Conservation (phyloP, 495 filamentous ascomycete genomes). For the Hypoxylon lenormandii region DNA sequence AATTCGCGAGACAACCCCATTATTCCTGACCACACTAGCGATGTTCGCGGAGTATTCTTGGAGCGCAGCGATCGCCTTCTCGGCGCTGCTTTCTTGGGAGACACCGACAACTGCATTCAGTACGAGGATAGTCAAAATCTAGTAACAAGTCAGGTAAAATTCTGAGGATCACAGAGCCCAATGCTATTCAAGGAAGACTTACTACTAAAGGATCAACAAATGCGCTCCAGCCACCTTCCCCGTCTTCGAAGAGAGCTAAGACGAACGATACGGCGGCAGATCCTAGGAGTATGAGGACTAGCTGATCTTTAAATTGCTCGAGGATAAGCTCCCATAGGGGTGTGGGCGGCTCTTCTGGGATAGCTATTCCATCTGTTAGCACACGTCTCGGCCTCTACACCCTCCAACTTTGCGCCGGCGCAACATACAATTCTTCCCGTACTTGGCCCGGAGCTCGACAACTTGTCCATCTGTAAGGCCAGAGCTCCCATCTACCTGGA, state of each 20-base stretch:
- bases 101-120: constrained; percentile 97
- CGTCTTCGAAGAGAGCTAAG: constrained; percentile 89
- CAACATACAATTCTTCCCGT: constrained; percentile 85
- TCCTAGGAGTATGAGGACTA: constrained; percentile 93
- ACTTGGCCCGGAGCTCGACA: constrained; percentile 68
- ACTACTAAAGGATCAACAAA: constrained; percentile 97
- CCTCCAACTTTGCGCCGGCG: constrained; percentile 9
- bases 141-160: constrained; percentile 22
- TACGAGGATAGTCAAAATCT: constrained; percentile 97
- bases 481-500: constrained; percentile 72
- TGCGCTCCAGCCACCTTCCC: constrained; percentile 89
- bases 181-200: constrained; percentile 54
- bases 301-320: constrained; percentile 99
- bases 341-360: constrained; percentile 96
- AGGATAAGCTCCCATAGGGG: constrained; percentile 95
- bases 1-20: constrained; percentile 78
- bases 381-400: constrained; percentile 34
- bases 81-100: constrained; percentile 97
- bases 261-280: constrained; percentile 96
- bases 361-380: constrained; percentile 74
- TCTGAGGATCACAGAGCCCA: constrained; percentile 22
- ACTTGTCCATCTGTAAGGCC: constrained; percentile 81
- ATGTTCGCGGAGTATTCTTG: constrained; percentile 99
- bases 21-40: constrained; percentile 86
- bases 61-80: constrained; percentile 97